Base-by-base conservation (phyloP, 768 basidiomycete genomes). In the Amanita brunnescens region DNA sequence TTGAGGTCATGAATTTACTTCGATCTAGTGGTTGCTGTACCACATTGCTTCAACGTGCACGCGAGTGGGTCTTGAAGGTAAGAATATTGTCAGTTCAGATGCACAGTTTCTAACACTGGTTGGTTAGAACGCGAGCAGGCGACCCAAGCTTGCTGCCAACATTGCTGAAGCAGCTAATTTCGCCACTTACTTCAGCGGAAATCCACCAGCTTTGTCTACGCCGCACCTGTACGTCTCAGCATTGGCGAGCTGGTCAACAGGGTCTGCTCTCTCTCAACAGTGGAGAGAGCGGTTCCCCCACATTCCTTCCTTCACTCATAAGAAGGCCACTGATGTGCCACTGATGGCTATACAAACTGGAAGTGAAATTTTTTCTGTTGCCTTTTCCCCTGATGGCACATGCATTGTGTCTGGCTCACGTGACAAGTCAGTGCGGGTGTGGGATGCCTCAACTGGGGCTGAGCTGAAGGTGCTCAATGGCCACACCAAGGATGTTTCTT, bases 191-290 rank as follows among this genome's bases (percentile, higher is more conserved):
- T n/a, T n/a, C n/a, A n/a, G n/a, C n/a, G 55, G 49, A 7, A 57
- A 54, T 35, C 23, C 37, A 1, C 52, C 58, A 3, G 32, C 46
- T 9, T 35, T 43, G 37, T 62, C 61, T 10, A 62, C 59, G 10
- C 59, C 58, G 18, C 61, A 62, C 35, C 54, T 62, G n/a, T 62
- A 62, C 48, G 53, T 59, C 47, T 62, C 61, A 18, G 45, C 59
- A 29, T 51, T 60, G 13, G 58, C 59, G 45, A 62, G 59, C 6
- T 62, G 56, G 55, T 49, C 55, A 21, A 42, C 44, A 38, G 35
- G 51, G 9, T 10, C 37, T 14, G n/a, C 9, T 38, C 18, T 39
- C 42, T 35, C 20, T 30, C n/a, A 14, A 49, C 8, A 14, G 5
- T 38, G 37, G 37, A 38, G n/a, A 16, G n/a, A 38, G 37, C 37